These are phyloP conservation scores for Pythium dissimile DNA, from an alignment of 352 stramenopile species.

Conservation along the genomic window DNA sequence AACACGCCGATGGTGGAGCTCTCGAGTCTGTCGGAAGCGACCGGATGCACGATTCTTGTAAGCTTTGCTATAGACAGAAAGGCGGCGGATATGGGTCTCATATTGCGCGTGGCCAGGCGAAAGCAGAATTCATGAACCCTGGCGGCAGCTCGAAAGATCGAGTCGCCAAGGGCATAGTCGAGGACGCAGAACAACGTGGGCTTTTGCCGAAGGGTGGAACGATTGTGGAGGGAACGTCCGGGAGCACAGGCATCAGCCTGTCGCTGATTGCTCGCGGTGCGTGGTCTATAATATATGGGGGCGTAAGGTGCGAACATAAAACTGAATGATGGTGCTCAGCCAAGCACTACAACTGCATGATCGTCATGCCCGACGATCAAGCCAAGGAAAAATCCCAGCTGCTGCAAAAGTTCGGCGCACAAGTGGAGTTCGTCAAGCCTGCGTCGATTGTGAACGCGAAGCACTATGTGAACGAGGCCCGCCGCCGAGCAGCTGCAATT, in stretches of 20 bases:
- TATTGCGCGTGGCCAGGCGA: too few species aligned
- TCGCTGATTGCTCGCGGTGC: constrained; percentile 89
- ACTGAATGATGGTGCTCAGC: constrained; percentile 31
- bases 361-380: constrained; percentile 98
- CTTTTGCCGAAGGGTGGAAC: constrained; percentile 88
- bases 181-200: constrained; percentile 88
- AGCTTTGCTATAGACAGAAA: background rate
- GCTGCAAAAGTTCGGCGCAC: constrained; percentile 79
- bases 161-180: constrained; percentile 94
- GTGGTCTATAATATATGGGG: background rate
- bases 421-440: constrained; percentile 86
- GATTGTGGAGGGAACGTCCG: constrained; percentile 97
- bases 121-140: constrained; percentile 97
- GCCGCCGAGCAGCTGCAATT: constrained; percentile 76
- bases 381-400: constrained; percentile 89
- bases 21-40: constrained; percentile 85
- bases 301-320: background rate
- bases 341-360: constrained; percentile 93
- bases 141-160: constrained; percentile 97
- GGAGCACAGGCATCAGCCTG: constrained; percentile 97
- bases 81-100: background rate
- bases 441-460: constrained; percentile 97
- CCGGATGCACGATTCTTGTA: constrained; percentile 88
- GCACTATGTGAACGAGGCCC: constrained; percentile 98
- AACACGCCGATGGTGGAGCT: constrained; percentile 93